A percentile compares a stretch with the other conserved stretches of the same genome.
Conservation (phyloP, 495 filamentous ascomycete genomes). For the Viridothelium virens region DNA sequence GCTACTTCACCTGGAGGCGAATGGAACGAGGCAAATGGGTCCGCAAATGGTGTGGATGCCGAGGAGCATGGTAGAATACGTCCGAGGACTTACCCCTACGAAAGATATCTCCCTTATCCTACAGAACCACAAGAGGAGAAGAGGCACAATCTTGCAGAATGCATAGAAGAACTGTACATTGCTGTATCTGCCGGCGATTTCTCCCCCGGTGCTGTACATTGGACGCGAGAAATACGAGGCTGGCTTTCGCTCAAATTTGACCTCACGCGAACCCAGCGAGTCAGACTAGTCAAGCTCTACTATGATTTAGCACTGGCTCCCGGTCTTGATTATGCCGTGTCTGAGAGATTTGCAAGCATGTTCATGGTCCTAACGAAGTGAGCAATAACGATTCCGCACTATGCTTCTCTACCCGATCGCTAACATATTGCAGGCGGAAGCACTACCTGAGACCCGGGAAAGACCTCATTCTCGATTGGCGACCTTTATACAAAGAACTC, state of each 20-base stretch:
- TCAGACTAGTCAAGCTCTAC: constrained; percentile 81
- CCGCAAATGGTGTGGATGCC: constrained; percentile 37
- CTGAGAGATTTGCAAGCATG: constrained; percentile 94
- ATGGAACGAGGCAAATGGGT: constrained; percentile 46
- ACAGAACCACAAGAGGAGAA: constrained; percentile 70
- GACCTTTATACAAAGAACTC: constrained; percentile 81
- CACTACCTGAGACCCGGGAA: constrained; percentile 86
- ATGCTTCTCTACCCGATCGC: constrained; percentile 16
- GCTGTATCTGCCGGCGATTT: constrained; percentile 89
- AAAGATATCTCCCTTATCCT: constrained; percentile 75
- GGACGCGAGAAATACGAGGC: constrained; percentile 91
- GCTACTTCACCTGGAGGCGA: constrained; percentile 61
- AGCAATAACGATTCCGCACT: constrained; percentile 28
- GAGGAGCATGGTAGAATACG: constrained; percentile 57
- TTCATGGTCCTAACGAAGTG: constrained; percentile 89
- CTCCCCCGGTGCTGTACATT: constrained; percentile 84
- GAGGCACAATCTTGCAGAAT: constrained; percentile 67
- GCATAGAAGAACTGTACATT: constrained; percentile 86
- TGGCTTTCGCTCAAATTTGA: constrained; percentile 98
- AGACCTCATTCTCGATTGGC: constrained; percentile 88
- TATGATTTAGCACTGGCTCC: constrained; percentile 90
- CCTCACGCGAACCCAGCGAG: constrained; percentile 70
- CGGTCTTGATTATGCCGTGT: constrained; percentile 69
- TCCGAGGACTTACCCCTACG: constrained; percentile 88
- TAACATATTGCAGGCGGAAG: constrained; percentile 62